Conservation (phyloP, 129 eudicot genomes). For the Pulicaria dysenterica region DNA sequence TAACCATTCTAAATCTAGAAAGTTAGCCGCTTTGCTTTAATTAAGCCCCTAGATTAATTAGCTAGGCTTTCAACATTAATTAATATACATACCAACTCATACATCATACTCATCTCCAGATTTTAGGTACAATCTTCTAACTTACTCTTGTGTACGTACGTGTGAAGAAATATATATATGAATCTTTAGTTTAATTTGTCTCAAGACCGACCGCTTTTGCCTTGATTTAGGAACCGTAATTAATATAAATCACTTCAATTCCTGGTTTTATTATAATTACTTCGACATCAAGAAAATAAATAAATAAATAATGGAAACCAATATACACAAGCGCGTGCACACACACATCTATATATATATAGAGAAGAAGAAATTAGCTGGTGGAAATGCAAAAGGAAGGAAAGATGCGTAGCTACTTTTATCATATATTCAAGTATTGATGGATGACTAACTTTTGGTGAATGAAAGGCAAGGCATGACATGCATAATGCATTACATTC, state of each 20-base stretch:
- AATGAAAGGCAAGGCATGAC: conserved; percentile 61
- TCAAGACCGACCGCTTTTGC: conserved; percentile 12
- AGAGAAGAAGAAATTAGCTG: neutral
- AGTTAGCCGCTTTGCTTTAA: conserved; percentile 19
- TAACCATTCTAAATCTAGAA: conserved; percentile 28
- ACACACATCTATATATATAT: neutral
- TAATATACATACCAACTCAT: conserved; percentile 20
- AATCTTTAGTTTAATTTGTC: conserved; percentile 15
- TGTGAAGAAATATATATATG: conserved; percentile 17
- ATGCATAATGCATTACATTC: conserved; percentile 34
- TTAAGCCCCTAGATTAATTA: neutral
- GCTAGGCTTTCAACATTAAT: conserved; percentile 30
- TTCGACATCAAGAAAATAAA: neutral
- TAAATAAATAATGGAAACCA: neutral
- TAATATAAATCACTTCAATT: too few species aligned
- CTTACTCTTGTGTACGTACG: neutral
- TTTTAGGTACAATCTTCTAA: conserved; percentile 10
- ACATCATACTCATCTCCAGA: conserved; percentile 5
- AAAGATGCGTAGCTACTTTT: conserved; percentile 39
- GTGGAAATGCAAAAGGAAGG: neutral
- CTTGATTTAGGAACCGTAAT: neutral
- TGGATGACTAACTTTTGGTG: conserved; percentile 53
- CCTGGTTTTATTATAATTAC: too few species aligned
- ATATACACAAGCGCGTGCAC: too few species aligned
- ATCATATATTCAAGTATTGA: neutral